phyloP scores from a whole-genome alignment of 106 monocot genomes.

The Hemerocallis citrina region DNA sequence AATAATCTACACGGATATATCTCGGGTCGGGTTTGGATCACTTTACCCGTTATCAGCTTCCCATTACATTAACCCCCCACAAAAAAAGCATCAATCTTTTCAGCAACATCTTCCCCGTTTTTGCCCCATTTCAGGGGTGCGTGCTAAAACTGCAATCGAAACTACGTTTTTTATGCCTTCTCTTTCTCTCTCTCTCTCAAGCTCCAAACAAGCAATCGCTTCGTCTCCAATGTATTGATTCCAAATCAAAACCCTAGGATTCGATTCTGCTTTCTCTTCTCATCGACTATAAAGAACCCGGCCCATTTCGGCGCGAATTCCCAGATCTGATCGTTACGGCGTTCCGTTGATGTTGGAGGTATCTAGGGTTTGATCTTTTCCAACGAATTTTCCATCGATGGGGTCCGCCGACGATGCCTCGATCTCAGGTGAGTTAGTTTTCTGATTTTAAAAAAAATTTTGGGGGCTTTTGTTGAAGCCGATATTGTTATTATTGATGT shows the following conservation, averaged over 20 bases:
- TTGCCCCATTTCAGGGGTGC: no score
- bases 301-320: neutral
- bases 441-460: no score
- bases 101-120: no score
- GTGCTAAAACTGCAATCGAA: neutral
- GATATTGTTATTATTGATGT: no score
- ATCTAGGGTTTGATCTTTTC: constrained; percentile 1
- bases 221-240: no score
- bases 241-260: constrained; percentile 3
- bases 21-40: no score
- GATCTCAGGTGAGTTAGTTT: neutral
- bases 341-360: neutral
- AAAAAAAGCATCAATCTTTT: no score
- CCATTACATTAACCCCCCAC: no score
- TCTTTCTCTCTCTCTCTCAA: neutral
- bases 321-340: neutral
- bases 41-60: no score
- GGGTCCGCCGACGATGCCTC: neutral
- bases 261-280: neutral
- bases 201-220: no score
- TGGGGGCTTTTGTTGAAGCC: no score
- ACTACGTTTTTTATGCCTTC: neutral
- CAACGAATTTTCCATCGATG: neutral
- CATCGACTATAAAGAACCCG: neutral
- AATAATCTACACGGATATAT: no score